phyloP scores from a whole-genome alignment of 148 eudicot genomes.

The Polygonum aviculare region DNA sequence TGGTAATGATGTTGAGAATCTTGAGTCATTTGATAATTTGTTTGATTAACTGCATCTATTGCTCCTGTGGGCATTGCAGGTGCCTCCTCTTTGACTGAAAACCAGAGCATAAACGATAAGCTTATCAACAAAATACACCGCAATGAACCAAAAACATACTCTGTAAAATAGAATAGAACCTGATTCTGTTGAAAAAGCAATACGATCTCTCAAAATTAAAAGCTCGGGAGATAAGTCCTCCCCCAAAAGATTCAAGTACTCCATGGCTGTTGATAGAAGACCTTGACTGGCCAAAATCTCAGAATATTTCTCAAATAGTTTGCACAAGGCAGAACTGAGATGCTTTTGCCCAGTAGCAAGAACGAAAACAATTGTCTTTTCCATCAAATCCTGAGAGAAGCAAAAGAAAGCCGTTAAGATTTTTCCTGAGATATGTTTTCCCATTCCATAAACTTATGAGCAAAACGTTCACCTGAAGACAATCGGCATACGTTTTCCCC shows the following conservation, averaged over 20 bases:
- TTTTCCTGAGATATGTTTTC: neutral
- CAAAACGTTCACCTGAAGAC: conserved; percentile 58
- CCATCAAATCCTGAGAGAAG: conserved; percentile 79
- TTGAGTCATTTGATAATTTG: conserved; percentile 15
- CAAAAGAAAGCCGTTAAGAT: neutral
- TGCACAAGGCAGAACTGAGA: conserved; percentile 82
- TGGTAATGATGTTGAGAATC: conserved; percentile 49
- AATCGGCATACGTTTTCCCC: conserved; percentile 76
- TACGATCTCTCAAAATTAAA: conserved; percentile 72
- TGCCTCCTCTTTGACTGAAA: conserved; percentile 8
- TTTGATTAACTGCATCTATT: neutral
- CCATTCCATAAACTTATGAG: neutral
- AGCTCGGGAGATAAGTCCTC: conserved; percentile 89
- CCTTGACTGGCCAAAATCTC: conserved; percentile 99
- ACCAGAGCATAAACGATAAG: neutral
- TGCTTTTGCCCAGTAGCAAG: conserved; percentile 89
- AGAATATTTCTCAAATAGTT: conserved; percentile 88
- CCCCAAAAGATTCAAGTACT: conserved; percentile 77
- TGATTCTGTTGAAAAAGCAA: conserved; percentile 55
- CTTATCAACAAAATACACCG: neutral
- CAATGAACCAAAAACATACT: neutral
- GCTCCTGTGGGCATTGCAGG: conserved; percentile 3
- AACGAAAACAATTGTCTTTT: conserved; percentile 87
- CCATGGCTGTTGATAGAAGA: conserved; percentile 84
- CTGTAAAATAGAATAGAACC: conserved; percentile 31